Base-by-base conservation (phyloP, 106 monocot species). In the Gastrodia elata region DNA sequence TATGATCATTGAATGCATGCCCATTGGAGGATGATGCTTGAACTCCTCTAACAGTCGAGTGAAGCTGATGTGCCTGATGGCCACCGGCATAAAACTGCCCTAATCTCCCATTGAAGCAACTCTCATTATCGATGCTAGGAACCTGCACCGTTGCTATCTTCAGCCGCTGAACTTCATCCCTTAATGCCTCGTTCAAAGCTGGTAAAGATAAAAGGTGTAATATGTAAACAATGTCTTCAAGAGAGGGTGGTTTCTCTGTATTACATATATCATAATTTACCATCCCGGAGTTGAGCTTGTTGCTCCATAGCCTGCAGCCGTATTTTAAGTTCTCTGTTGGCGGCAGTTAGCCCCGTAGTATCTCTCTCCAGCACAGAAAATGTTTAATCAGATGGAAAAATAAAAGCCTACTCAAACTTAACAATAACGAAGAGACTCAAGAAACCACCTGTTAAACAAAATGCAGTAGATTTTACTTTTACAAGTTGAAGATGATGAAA, bases 291-390 rank as follows among this genome's bases (percentile, higher is more conserved):
- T 33, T 88, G 88, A 82, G 88, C 86, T 68, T 92, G 86, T 40
- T 92, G 86, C 65, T 92, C 86, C 82, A 86, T 80, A 48, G 91
- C 82, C 73, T 92, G 86, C 80, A 92, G 76, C n/a, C 86, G 83
- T 43, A 96, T 48, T 61, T 96, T 96, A 30, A 96, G 85, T 76
- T 96, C 96, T 77, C 89, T 88, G 70, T 96, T 96, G 75, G 92
- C 96, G 76, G 87, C 46, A 28, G 92, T 90, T 73, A 96, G 81
- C 36, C 86, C 92, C 35, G 78, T 86, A 16, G 92, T 88, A 39
- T 92, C 96, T 75, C 88, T 96, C 96, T 96, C 76, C 52, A 52
- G 22, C 52, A 22, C 1, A 52, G 52, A 22, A 52, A 52, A 52
- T n/a, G n/a, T n/a, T n/a, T n/a, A n/a, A n/a, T n/a, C n/a, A n/a